Evolutionary conservation across 2,329 filamentous ascomycete genomes (phyloP), one percentile per base, ranked within the genome.

Genomic region (Fusarium floridanum): DNA sequence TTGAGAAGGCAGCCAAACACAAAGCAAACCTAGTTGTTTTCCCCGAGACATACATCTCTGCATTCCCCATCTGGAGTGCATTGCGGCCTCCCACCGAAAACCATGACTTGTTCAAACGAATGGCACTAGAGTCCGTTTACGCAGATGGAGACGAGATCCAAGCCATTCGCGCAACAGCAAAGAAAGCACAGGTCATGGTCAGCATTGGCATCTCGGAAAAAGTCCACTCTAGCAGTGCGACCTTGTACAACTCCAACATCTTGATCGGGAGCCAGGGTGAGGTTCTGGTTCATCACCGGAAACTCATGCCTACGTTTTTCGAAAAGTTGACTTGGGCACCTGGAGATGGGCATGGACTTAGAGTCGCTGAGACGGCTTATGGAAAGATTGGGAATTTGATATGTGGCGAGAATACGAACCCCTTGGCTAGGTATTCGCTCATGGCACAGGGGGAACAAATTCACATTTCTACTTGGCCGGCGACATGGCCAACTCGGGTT

Each of bases 401-500:
- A 17, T 90, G 88, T 71, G 88, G 88, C 2, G 88, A 90, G 77
- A 90, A 90, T 59, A 90, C 87, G 1, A 90, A 90, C 68, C 88
- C 88, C 0, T 77, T 90, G 1, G 88, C 88, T 1, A 78, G 87
- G 16, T 90, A 87, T 71, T 73, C 83, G 0, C 76, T 90, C 2
- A 89, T 89, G 81, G 85, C 87, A 0, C 87, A 90, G 70, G 86
- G 86, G 2, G 87, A 90, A 73, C 86, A 90, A 68, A 77, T 90
- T 14, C 88, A 90, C 76, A 85, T 90, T 22, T 87, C 86, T 1
- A 86, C 85, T 0, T 90, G 88, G 88, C 89, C 88, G 4, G 83
- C 87, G 0, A 82, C 88, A 2, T 90, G 88, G 88, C 88, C 88
- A 4, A 90, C 87, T 1, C 78, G 84, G 10, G 66, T 68, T 1